Base-by-base conservation (phyloP, 176 grass and related monocot genomes). In the Neostapfia colusana region DNA sequence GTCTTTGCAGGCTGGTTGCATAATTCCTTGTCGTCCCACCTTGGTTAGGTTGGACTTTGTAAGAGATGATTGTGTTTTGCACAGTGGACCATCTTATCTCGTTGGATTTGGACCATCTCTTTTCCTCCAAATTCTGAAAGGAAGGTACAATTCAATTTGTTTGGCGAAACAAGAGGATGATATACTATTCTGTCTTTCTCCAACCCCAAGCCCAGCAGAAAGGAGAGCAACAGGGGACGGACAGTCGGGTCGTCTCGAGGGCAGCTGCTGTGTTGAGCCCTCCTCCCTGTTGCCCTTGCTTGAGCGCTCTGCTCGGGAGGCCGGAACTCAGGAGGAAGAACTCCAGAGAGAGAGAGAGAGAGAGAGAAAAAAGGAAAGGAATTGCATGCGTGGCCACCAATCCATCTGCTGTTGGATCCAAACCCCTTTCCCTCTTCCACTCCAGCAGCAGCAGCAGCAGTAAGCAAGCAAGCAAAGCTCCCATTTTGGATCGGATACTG, bases 371-470 rank as follows among this genome's bases (percentile, higher is more conserved):
- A 5, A 9, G 18, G 7, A 24, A 57, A 57, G 25, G 13, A 59
- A 14, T 27, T 14, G 23, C 21, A 57, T 25, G 9, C 54, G 23
- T 59, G 18, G 56, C 56, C 24, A 28, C 57, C 57, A 60, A 24
- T 60, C 25, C 57, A 60, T 28, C 57, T 15, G 10, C 57, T 60
- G 25, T 4, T 60, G 25, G 57, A 60, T 60, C 57, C 57, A 60
- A 60, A 60, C 12, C 25, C 57, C 57, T 60, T 28, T 28, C 57
- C 12, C 57, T 6, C 57, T 28, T 60, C 25, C 57, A 60, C 57
- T 60, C 57, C 57, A 28, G 11, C 25, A 27, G 57, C 72, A n/a
- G 59, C 70, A n/a, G 28, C 28, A n/a, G 59, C 70, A n/a, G 28
- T 15, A 34, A 63, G 59, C 61, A 36, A 37, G 28, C 61, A 34